Percentiles rank a stretch among this genome's conserved stretches.
phyloP scores from a whole-genome alignment of 1,284 basidiomycete genomes.

The Cryptococcus depauperatus region DNA sequence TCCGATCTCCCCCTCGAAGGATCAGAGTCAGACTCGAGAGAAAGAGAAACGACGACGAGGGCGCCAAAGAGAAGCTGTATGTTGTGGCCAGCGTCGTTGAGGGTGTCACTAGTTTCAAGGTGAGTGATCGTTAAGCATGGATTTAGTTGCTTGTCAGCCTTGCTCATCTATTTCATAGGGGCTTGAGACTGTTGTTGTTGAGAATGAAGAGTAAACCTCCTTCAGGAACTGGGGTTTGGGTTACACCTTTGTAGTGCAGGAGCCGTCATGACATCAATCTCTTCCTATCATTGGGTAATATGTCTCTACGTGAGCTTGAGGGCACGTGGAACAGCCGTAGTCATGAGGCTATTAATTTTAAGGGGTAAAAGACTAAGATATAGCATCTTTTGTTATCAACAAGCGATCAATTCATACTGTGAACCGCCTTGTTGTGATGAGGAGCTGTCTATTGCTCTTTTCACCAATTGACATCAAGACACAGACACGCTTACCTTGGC shows the following conservation, averaged over 20 bases:
- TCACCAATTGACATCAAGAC: background rate
- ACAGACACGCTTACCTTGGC: background rate
- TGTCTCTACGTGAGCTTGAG: too few species aligned
- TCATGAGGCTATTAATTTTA: background rate
- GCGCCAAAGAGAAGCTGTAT: slow-evolving; percentile 93
- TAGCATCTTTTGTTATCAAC: background rate
- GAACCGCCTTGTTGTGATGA: background rate
- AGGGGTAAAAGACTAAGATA: background rate
- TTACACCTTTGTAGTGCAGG: slow-evolving; percentile 6
- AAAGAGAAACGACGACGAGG: slow-evolving; percentile 91
- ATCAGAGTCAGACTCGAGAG: slow-evolving; percentile 87
- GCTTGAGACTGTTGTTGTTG: slow-evolving; percentile 70
- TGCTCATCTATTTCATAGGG: too few species aligned
- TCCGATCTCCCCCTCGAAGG: slow-evolving; percentile 84
- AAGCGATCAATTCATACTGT: background rate
- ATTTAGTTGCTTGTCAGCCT: background rate
- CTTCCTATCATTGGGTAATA: background rate
- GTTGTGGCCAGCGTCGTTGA: slow-evolving; percentile 78
- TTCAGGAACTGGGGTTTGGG: background rate
- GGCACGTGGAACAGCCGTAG: background rate
- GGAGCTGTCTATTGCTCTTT: background rate
- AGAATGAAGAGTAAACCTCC: slow-evolving; percentile 52
- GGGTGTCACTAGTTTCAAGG: slow-evolving; percentile 73
- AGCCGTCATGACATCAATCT: slow-evolving; percentile 11
- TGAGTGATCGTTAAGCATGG: too few species aligned